phyloP scores from a whole-genome alignment of 1,139 yeast species.

The Hemisphaericaspora subhashii region DNA sequence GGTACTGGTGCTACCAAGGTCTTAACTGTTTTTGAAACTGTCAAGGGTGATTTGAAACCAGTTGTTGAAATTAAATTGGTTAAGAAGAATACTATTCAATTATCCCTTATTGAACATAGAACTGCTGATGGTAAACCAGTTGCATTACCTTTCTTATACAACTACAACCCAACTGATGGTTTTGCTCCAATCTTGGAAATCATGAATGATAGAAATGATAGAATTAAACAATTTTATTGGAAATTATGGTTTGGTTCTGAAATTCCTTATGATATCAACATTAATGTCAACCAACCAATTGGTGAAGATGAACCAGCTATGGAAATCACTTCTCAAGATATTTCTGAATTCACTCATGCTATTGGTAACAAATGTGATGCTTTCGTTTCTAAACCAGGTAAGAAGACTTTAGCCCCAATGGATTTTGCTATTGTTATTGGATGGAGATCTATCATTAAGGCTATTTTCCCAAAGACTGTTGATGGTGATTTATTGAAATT shows the following conservation, averaged over 20 bases:
- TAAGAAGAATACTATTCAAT: conserved; percentile 53
- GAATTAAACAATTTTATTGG: conserved; percentile 98
- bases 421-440: conserved; percentile 98
- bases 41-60: conserved; percentile 70
- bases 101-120: conserved; percentile 84
- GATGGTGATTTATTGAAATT: conserved; percentile 94
- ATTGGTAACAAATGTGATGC: conserved; percentile 97
- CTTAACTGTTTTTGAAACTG: conserved; percentile 65
- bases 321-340: conserved; percentile 71
- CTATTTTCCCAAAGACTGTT: conserved; percentile 92
- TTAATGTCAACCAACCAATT: conserved; percentile 68
- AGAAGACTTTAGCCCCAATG: conserved; percentile 92
- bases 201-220: conserved; percentile 85
- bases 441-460: conserved; percentile 96
- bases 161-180: conserved; percentile 81
- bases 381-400: conserved; percentile 85
- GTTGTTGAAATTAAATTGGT: conserved; percentile 64
- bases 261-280: conserved; percentile 57
- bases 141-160: conserved; percentile 74
- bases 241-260: conserved; percentile 86
- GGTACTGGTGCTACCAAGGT: conserved; percentile 51
- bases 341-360: conserved; percentile 93
- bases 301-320: conserved; percentile 61
- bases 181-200: conserved; percentile 93
- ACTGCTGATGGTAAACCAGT: conserved; percentile 75